Evolutionary conservation across 2,329 filamentous ascomycete species (phyloP).

Genomic region (Aspergillus sojae): DNA sequence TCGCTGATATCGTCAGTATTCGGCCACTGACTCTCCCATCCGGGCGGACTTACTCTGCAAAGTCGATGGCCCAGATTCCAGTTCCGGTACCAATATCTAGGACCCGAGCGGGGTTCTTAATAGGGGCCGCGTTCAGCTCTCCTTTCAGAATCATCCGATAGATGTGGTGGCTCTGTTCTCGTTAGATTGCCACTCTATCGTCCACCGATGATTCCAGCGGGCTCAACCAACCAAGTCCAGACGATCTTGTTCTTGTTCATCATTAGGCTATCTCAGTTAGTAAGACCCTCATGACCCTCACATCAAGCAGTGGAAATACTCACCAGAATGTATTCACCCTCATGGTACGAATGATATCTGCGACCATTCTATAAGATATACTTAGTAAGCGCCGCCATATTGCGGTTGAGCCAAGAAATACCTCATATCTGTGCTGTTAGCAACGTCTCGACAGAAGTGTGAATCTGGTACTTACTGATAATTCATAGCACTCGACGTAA

Average conservation of each 20-base stretch:
- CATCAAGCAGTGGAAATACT: too few relatives aligned
- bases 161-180: constrained; percentile 30
- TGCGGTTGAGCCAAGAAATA: constrained; percentile 13
- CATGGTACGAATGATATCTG: constrained; percentile 37
- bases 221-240: constrained; percentile 30
- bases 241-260: constrained; percentile 40
- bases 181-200: neutral
- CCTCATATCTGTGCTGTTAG: constrained; percentile 35
- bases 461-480: constrained; percentile 29
- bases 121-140: constrained; percentile 30
- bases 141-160: constrained; percentile 38
- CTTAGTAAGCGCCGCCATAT: neutral
- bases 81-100: constrained; percentile 42
- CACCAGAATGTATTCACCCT: constrained; percentile 36
- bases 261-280: constrained; percentile 31
- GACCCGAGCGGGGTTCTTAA: constrained; percentile 31
- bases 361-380: constrained; percentile 31
- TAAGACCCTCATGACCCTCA: too few relatives aligned
- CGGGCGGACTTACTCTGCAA: constrained; percentile 34
- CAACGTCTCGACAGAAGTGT: neutral
- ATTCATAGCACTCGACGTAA: constrained; percentile 31
- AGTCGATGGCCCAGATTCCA: constrained; percentile 42
- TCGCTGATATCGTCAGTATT: constrained; percentile 19
- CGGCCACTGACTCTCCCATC: neutral
- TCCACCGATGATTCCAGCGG: neutral